Conservation (phyloP, 805 yeast species). For the Blastobotrys parvus region DNA sequence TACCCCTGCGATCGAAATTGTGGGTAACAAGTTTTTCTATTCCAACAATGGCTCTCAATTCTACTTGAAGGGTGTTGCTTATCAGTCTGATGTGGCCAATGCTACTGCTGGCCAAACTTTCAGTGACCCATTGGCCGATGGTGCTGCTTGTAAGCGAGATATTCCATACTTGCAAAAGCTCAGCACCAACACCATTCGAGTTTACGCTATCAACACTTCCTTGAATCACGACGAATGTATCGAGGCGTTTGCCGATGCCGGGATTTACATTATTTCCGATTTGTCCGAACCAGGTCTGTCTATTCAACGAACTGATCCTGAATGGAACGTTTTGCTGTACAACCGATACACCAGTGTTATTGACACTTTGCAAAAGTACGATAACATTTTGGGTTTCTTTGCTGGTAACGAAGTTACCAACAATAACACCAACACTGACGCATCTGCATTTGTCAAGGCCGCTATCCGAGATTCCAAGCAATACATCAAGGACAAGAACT, state of each 20-base stretch:
- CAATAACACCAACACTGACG: constrained; percentile 68
- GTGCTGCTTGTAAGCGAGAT: constrained; percentile 66
- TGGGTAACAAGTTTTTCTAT: constrained; percentile 72
- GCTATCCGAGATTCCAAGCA: constrained; percentile 83
- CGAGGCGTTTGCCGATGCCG: constrained; percentile 67
- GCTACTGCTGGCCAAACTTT: constrained; percentile 56
- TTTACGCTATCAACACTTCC: constrained; percentile 73
- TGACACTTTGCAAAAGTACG: constrained; percentile 67
- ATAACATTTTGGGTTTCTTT: constrained; percentile 84
- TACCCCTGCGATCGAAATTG: constrained; percentile 47
- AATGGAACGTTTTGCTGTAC: constrained; percentile 66
- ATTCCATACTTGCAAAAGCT: constrained; percentile 64
- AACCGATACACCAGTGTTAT: constrained; percentile 75
- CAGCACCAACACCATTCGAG: constrained; percentile 71
- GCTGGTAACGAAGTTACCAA: constrained; percentile 97
- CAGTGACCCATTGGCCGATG: constrained; percentile 72
- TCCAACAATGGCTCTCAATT: constrained; percentile 69
- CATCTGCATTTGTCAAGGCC: constrained; percentile 93
- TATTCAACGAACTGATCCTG: constrained; percentile 67
- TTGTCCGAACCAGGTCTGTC: constrained; percentile 78
- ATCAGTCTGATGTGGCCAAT: constrained; percentile 58
- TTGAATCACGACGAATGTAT: constrained; percentile 71
- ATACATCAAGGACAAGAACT: constrained; percentile 57
- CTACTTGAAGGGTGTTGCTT: constrained; percentile 81
- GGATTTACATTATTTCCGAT: constrained; percentile 87